Conservation (phyloP, 768 basidiomycete genomes). For the Cystobasidium tubakii region DNA sequence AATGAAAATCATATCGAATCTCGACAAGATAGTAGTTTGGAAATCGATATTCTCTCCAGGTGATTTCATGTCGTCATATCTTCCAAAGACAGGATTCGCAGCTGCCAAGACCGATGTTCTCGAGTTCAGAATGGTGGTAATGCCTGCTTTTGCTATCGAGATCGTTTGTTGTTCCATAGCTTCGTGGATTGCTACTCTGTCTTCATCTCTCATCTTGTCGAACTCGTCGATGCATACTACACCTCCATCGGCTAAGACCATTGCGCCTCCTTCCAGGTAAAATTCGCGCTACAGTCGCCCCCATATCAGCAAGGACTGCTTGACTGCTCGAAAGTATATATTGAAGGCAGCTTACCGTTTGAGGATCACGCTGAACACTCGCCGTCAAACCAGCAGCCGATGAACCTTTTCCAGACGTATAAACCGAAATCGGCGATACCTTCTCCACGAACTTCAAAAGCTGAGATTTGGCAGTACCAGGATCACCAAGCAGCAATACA, state of each 20-base stretch:
- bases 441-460: constrained; percentile 98
- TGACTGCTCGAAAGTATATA: not conserved
- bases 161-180: constrained; percentile 99
- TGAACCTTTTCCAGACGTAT: constrained; percentile 96
- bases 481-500: constrained; percentile 89
- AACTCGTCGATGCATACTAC: constrained; percentile 99
- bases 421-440: constrained; percentile 95
- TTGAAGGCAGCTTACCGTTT: not conserved
- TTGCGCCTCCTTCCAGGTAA: constrained; percentile 96
- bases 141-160: constrained; percentile 97
- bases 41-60: constrained; percentile 99
- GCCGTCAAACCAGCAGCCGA: constrained; percentile 98
- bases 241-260: constrained; percentile 97
- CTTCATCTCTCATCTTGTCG: constrained; percentile 99
- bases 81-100: constrained; percentile 94
- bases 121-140: constrained; percentile 94
- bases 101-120: constrained; percentile 92
- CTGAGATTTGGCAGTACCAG: constrained; percentile 97
- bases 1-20: constrained; percentile 99
- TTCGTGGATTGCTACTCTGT: constrained; percentile 97
- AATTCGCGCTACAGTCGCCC: constrained; percentile 70
- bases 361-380: constrained; percentile 78
- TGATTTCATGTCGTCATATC: constrained; percentile 93
- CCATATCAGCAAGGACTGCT: not conserved
- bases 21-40: constrained; percentile 93